Evolutionary conservation across 192 early-diverging fungal species (phyloP).

Genomic region (Linnemannia hyalina): DNA sequence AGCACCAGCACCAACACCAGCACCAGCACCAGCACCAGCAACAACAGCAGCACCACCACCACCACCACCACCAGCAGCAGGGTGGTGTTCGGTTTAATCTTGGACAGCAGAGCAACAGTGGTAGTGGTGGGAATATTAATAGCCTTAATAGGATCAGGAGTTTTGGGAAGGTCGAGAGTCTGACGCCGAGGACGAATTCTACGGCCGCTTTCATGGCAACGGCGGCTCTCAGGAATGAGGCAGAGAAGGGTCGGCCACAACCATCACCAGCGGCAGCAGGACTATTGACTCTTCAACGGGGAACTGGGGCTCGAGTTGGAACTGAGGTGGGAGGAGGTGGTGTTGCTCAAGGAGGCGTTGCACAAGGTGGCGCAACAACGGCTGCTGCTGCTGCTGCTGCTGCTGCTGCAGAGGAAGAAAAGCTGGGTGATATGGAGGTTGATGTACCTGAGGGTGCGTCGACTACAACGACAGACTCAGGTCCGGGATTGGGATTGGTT

Average conservation of each 20-base stretch:
- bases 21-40: neutral
- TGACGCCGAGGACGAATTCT: neutral
- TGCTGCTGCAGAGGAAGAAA: neutral
- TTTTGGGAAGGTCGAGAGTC: neutral
- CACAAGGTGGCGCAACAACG: neutral
- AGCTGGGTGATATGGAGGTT: neutral
- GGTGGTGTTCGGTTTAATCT: too few relatives aligned
- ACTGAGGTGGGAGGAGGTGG: neutral
- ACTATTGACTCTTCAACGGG: neutral
- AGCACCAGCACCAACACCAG: neutral
- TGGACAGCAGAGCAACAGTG: neutral
- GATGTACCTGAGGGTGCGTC: neutral
- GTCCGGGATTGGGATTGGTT: neutral
- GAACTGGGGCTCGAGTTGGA: neutral
- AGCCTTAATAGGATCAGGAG: neutral
- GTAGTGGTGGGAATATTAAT: neutral
- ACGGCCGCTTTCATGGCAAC: neutral
- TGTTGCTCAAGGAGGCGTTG: too few relatives aligned
- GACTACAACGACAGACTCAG: neutral
- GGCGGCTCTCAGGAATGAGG: neutral
- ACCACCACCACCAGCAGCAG: neutral
- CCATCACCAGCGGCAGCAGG: too few relatives aligned
- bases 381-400: neutral
- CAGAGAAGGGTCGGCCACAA: too few relatives aligned
- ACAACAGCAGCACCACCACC: neutral